These are phyloP conservation scores for Nitzschia putrida DNA, from an alignment of 108 stramenopile genomes.

Conservation along the genomic window DNA sequence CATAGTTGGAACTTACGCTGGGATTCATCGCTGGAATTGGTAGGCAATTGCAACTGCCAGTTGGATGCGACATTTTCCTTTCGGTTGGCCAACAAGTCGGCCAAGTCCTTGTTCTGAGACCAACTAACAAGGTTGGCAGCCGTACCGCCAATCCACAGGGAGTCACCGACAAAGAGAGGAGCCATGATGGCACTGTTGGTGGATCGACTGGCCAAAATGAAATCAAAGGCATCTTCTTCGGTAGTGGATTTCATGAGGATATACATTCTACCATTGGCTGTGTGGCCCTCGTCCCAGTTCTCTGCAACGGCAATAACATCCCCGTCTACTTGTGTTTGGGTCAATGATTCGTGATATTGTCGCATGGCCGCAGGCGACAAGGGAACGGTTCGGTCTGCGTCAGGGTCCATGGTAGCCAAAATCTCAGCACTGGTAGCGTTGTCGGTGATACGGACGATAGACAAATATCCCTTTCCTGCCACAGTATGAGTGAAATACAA, in stretches of 20 bases:
- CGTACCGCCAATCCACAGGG: slow-evolving; percentile 35
- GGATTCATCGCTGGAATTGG: slow-evolving; percentile 21
- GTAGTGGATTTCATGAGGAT: slow-evolving; percentile 17
- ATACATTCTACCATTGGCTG: slow-evolving; percentile 31
- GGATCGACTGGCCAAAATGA: slow-evolving; percentile 17
- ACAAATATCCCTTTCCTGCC: slow-evolving; percentile 16
- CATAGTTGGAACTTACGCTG: slow-evolving; percentile 36
- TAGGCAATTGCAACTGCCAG: slow-evolving; percentile 21
- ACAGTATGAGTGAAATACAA: slow-evolving; percentile 39
- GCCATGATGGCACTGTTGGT: slow-evolving; percentile 18
- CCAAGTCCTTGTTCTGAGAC: slow-evolving; percentile 19
- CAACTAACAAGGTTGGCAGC: slow-evolving; percentile 32
- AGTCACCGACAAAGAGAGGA: slow-evolving; percentile 26
- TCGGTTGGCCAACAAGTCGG: slow-evolving; percentile 11
- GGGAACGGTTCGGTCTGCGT: slow-evolving; percentile 9
- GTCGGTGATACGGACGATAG: slow-evolving; percentile 12
- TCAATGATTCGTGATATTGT: background rate
- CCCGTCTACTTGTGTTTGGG: background rate
- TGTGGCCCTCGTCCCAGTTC: slow-evolving; percentile 37
- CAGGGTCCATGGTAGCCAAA: slow-evolving; percentile 17
- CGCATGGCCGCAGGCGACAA: slow-evolving; percentile 30
- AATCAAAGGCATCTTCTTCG: slow-evolving; percentile 9
- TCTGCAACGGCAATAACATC: slow-evolving; percentile 42
- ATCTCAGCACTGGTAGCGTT: slow-evolving; percentile 7
- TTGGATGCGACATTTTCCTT: slow-evolving; percentile 19